Evolutionary conservation across 164 flowering plant species (phyloP).

Genomic region (Amborella trichopoda): DNA sequence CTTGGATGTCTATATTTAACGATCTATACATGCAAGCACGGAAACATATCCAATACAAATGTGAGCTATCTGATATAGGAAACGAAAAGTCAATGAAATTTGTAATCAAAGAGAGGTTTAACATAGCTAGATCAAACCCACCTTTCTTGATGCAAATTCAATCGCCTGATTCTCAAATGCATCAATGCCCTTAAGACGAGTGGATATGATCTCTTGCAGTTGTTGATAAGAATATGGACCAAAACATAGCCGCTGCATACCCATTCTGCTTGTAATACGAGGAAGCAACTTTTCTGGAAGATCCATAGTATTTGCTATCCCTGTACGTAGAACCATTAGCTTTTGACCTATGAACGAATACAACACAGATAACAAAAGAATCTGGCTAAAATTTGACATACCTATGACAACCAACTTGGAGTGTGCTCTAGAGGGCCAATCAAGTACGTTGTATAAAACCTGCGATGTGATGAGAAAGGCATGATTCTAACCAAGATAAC

Average conservation of each 20-base stretch:
- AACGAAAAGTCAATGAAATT: no score
- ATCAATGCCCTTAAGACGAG: slow-evolving; percentile 74
- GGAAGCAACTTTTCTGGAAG: slow-evolving; percentile 98
- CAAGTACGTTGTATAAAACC: slow-evolving; percentile 94
- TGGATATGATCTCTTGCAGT: slow-evolving; percentile 85
- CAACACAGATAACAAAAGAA: no score
- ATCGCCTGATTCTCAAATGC: slow-evolving; percentile 90
- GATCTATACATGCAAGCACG: no score
- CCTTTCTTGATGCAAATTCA: slow-evolving; percentile 96
- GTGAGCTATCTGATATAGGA: no score
- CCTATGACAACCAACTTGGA: slow-evolving; percentile 90
- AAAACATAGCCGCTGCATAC: slow-evolving; percentile 88
- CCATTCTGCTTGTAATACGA: slow-evolving; percentile 97
- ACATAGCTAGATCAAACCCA: no score
- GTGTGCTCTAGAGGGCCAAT: slow-evolving; percentile 88
- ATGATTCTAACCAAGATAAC: no score
- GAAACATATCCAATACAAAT: no score
- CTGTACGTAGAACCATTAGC: slow-evolving; percentile 30
- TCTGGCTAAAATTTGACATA: slow-evolving; percentile 12
- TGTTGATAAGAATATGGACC: slow-evolving; percentile 80
- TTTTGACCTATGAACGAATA: no score
- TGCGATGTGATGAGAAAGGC: no score
- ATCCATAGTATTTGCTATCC: slow-evolving; percentile 98
- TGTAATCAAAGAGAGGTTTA: no score
- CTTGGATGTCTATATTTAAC: no score